Conservation (phyloP, 768 basidiomycete species). For the Russula lepida region DNA sequence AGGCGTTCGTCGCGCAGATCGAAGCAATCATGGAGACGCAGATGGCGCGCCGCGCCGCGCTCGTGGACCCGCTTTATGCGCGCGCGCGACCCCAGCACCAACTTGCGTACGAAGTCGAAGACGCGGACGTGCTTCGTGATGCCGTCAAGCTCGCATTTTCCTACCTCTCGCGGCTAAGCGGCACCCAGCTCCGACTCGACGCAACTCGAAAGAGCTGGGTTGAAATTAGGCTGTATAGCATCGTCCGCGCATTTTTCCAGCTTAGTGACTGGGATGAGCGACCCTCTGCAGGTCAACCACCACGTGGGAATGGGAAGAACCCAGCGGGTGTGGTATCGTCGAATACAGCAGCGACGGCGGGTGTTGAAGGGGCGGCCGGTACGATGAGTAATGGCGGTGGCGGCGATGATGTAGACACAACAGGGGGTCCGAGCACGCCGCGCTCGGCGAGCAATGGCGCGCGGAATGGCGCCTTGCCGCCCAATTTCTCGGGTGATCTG, state of each 20-base stretch:
- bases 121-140: constrained; percentile 75
- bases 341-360: background rate
- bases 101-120: constrained; percentile 67
- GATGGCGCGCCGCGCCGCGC: constrained; percentile 59
- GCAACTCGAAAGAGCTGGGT: constrained; percentile 69
- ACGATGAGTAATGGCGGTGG: background rate
- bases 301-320: constrained; percentile 7
- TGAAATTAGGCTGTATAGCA: constrained; percentile 71
- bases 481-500: constrained; percentile 42
- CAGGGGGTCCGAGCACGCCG: background rate
- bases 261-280: constrained; percentile 18
- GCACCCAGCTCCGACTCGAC: constrained; percentile 68
- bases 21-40: constrained; percentile 81
- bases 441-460: background rate
- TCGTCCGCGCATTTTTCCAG: constrained; percentile 62
- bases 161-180: constrained; percentile 88
- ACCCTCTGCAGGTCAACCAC: constrained; percentile 1
- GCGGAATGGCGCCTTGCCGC: constrained; percentile 17
- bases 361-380: background rate
- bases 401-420: background rate
- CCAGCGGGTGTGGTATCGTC: background rate
- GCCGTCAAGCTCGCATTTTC: constrained; percentile 81
- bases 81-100: constrained; percentile 68
- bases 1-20: constrained; percentile 75
- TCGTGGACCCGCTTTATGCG: constrained; percentile 43